These are phyloP conservation scores for Vigna angularis DNA, from an alignment of 306 rosid genomes.

Conservation along the genomic window DNA sequence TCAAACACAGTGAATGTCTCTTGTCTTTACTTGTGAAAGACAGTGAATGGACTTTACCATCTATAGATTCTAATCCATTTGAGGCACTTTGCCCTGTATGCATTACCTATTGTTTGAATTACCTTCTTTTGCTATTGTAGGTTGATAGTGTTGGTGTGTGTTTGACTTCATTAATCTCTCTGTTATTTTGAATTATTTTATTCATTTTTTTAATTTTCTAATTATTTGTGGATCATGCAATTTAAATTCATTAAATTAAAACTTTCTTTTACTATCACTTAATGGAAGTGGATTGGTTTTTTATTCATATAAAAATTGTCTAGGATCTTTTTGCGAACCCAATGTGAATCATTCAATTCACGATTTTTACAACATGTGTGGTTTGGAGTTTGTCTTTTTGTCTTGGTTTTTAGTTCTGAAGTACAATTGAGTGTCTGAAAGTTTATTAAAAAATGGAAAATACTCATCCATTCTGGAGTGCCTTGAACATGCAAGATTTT, in stretches of 20 bases:
- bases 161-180: not conserved
- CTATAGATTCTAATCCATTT: not conserved
- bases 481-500: not conserved
- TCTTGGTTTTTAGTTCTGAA: slow-evolving; percentile 12
- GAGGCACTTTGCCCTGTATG: slow-evolving; percentile 4
- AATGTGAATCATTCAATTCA: not conserved
- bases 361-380: not conserved
- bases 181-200: not conserved
- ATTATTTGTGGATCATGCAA: not conserved
- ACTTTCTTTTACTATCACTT: not conserved
- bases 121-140: not conserved
- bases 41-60: not conserved
- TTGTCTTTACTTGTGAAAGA: not conserved
- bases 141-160: not conserved
- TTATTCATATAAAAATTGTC: not conserved
- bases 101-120: slow-evolving; percentile 1
- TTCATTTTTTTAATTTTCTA: no score
- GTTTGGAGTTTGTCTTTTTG: not conserved
- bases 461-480: not conserved
- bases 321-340: not conserved
- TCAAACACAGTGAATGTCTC: not conserved
- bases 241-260: no score
- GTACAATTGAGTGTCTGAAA: not conserved
- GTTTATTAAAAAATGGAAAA: not conserved
- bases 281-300: not conserved